Evolutionary conservation across 257 asterid genomes (phyloP).

Genomic region (Catharanthus roseus): DNA sequence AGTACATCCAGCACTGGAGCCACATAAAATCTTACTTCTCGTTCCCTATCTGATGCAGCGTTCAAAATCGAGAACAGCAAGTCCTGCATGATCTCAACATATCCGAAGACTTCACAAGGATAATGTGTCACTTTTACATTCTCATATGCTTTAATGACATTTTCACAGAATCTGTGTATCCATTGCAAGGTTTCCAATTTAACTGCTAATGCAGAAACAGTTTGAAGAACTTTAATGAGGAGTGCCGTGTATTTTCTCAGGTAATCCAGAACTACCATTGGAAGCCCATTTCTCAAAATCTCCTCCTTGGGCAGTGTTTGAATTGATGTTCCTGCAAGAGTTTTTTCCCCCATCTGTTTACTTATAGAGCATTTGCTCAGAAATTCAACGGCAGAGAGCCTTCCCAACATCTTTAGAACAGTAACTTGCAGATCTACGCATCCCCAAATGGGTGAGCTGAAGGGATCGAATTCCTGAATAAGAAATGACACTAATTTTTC

Average conservation of each 20-base stretch:
- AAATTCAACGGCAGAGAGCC: constrained; percentile 61
- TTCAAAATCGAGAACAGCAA: constrained; percentile 60
- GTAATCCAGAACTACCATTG: constrained; percentile 45
- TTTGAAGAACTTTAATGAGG: constrained; percentile 62
- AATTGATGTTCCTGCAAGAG: constrained; percentile 34
- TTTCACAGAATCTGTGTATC: constrained; percentile 62
- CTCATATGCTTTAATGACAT: constrained; percentile 40
- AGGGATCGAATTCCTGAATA: constrained; percentile 54
- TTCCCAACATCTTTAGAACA: constrained; percentile 60
- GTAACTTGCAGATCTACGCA: constrained; percentile 67
- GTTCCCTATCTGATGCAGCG: constrained; percentile 88
- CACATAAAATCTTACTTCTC: constrained; percentile 71
- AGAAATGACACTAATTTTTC: constrained; percentile 51
- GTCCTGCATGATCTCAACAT: constrained; percentile 51
- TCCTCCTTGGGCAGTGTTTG: constrained; percentile 36
- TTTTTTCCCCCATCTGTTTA: constrained; percentile 34
- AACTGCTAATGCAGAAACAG: constrained; percentile 68
- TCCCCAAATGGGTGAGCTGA: constrained; percentile 43
- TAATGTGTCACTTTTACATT: constrained; percentile 38
- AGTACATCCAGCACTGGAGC: constrained; percentile 66
- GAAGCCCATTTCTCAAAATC: constrained; percentile 36
- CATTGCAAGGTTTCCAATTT: constrained; percentile 76
- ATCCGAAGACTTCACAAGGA: constrained; percentile 69
- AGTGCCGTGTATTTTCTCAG: constrained; percentile 52
- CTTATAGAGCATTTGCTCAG: constrained; percentile 52